phyloP scores from a whole-genome alignment of 2,329 filamentous ascomycete genomes.

The Cercospora citrullina region DNA sequence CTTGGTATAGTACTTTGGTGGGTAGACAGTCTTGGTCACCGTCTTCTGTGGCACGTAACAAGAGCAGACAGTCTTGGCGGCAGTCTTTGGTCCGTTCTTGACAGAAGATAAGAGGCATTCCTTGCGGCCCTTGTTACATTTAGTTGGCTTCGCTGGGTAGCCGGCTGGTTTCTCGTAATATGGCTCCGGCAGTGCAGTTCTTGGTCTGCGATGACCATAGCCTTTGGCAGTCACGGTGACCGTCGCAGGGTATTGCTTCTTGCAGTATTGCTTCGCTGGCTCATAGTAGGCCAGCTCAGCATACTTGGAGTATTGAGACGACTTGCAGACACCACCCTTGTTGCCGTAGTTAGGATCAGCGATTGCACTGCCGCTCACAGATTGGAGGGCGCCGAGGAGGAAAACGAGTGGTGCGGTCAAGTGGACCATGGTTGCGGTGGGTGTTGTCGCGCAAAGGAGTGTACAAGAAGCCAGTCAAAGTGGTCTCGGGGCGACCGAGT shows the following conservation, averaged over 20 bases:
- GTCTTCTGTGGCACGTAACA: constrained; percentile 2
- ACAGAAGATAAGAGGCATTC: constrained; percentile 1
- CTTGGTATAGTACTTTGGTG: background rate
- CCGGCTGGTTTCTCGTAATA: background rate
- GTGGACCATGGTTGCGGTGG: background rate
- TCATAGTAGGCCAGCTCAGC: background rate
- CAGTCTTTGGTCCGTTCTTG: background rate
- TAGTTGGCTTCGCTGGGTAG: background rate
- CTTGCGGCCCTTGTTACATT: background rate
- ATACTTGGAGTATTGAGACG: constrained; percentile 2
- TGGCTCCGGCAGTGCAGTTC: background rate
- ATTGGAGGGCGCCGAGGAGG: background rate
- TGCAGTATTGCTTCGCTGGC: constrained; percentile 5
- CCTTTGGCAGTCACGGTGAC: constrained; percentile 2
- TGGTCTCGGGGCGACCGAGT: background rate
- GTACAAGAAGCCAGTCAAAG: background rate
- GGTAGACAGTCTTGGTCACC: background rate
- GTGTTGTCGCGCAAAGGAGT: background rate
- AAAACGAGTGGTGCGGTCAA: background rate
- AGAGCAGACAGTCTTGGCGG: background rate
- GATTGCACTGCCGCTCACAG: background rate
- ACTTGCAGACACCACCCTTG: background rate
- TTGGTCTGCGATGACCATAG: background rate
- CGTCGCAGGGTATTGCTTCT: background rate
- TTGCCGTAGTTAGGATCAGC: background rate